Evolutionary conservation across 2,329 filamentous ascomycete species (phyloP), one percentile per base, ranked within the genome.

Genomic region (Apiospora saccharicola): DNA sequence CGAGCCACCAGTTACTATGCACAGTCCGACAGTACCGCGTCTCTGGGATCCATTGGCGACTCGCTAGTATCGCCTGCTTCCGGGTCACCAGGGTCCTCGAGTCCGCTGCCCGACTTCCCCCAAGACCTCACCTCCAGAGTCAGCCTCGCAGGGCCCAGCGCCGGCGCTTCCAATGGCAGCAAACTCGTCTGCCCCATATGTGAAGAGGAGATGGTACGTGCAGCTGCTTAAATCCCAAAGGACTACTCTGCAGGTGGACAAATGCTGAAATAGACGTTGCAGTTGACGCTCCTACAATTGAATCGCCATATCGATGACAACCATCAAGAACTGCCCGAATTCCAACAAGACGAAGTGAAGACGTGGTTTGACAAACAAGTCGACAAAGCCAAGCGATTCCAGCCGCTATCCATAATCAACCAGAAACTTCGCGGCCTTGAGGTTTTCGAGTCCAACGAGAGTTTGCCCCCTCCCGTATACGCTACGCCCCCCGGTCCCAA

Each of bases 361-460:
- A 96, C 95, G 53, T 98, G 95, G 95, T 97, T 98, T 84, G 94
- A 97, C 85, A 93, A 94, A 79, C 95, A 98, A 83, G 95, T 98
- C 83, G 89, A 93, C 76, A 98, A 97, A 82, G 95, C 95, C 14
- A 98, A 96, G 83, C 92, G 92, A 75, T 98, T 98, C 81, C 95
- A 98, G 79, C 95, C 95, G 0, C 88, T 98, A 0, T 95, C 95
- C 0, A 88, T 97, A 4, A 90, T 98, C 78, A 98, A 98, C 83
- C 95, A 98, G 84, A 98, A 97, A 80, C 88, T 98, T 30, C 95
- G 96, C 73, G 95, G 95, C 13, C 87, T 98, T 61, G 95, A 98
- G 71, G 94, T 97, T 19, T 98, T 98, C 81, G 95, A 98, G 80
- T 94, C 95, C 44, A 98, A 98, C 84, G 93, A 95, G 77, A 90